Evolutionary conservation across 495 filamentous ascomycete genomes (phyloP), one percentile per base, ranked within the genome.

Genomic region (Podospora pseudocomata): DNA sequence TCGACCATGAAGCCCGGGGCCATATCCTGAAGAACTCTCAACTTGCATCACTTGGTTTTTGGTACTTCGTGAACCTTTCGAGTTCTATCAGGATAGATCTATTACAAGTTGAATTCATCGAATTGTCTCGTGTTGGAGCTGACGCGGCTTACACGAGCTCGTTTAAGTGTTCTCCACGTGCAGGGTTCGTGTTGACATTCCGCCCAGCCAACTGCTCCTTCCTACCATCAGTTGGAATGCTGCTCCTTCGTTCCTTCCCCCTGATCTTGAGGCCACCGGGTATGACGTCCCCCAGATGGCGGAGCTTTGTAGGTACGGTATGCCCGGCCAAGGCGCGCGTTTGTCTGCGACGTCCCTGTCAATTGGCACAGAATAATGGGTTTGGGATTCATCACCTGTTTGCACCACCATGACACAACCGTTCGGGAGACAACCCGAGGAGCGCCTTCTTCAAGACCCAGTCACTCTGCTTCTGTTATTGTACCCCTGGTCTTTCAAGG

Each of bases 331-430:
- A 61, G 59, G 30, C 59, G 59, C 23, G 23, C 26, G 30, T 61
- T 26, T 32, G 59, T 61, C 30, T 61, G 59, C 11, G 1, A 18
- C 13, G 26, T 26, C 59, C 59, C 26, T 30, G 59, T 30, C 59
- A 61, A 18, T 30, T 49, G 39, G 39, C 39, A 49, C 39, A 49
- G 39, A 28, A 28, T 61, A 28, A 28, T 61, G 6, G 59, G 16
- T 61, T 18, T 28, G 15, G 19, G 11, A 18, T 28, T 28, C 26
- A 30, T 30, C 59, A 61, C 26, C 59, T 61, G 59, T 61, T 61
- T 61, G 59, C 26, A 61, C 30, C 27, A 61, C 59, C 59, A 18
- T 61, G 59, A 34, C 27, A 61, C 59, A 61, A 61, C n/a, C 16
- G 56, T 18, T 20, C 23, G 6, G 23, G 56, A 58, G 56, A 20